These are phyloP conservation scores for Pulveroboletus sp. DNA, from an alignment of 768 basidiomycete species.

Conservation along the genomic window DNA sequence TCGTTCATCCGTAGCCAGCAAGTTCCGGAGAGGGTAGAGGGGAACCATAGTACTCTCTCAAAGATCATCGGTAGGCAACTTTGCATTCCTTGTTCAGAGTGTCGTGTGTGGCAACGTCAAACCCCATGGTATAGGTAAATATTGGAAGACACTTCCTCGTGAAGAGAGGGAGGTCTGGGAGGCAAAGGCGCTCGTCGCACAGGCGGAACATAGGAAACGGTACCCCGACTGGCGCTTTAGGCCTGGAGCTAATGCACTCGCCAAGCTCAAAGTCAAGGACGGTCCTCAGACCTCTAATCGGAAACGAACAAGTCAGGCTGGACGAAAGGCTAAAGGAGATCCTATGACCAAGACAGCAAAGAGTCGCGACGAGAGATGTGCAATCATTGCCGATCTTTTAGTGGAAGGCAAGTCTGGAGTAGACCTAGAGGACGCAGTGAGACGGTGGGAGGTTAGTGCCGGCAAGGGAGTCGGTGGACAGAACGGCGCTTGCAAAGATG, in stretches of 20 bases:
- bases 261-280: conserved; percentile 37
- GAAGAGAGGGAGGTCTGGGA: conserved; percentile 74
- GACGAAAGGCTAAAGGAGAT: conserved; percentile 28
- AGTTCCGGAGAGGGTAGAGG: conserved; percentile 72
- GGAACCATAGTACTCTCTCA: conserved; percentile 72
- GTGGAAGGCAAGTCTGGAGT: conserved; percentile 62
- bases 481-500: conserved; percentile 5
- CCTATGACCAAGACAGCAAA: conserved; percentile 27
- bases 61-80: conserved; percentile 65
- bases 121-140: conserved; percentile 45
- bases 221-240: conserved; percentile 85
- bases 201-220: conserved; percentile 64
- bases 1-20: conserved; percentile 71
- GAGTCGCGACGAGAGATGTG: conserved; percentile 49
- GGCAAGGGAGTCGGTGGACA: conserved; percentile 1
- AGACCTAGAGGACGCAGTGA: conserved; percentile 57
- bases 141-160: conserved; percentile 67
- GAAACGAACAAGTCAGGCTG: conserved; percentile 27
- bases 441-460: conserved; percentile 38
- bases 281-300: conserved; percentile 31
- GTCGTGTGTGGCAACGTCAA: background rate
- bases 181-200: conserved; percentile 63
- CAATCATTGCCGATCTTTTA: conserved; percentile 62
- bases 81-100: background rate
- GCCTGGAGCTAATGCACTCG: conserved; percentile 50